Evolutionary conservation across 805 yeast species (phyloP).

Genomic region (Torulaspora maleeae): DNA sequence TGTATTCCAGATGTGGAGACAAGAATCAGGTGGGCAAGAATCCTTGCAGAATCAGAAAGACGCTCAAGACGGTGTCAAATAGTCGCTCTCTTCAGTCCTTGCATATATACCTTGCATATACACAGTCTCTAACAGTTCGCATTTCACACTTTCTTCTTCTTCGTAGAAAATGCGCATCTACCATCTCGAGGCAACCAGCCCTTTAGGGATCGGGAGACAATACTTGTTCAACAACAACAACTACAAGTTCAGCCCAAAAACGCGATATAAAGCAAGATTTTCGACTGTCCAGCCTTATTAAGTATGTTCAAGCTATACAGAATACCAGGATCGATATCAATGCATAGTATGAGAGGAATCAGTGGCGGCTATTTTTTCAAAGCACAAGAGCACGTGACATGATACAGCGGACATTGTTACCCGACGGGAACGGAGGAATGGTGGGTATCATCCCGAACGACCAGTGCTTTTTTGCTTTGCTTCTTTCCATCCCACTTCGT

Average conservation of each 20-base stretch:
- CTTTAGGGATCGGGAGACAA: not conserved
- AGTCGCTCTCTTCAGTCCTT: not conserved
- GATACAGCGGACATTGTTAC: not conserved
- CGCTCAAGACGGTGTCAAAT: not conserved
- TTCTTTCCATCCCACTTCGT: too few species aligned
- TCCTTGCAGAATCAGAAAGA: not conserved
- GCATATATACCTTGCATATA: not conserved
- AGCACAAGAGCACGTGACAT: not conserved
- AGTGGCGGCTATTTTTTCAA: not conserved
- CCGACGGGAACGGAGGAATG: not conserved
- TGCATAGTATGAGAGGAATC: not conserved
- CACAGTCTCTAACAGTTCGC: too few species aligned
- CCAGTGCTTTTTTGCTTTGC: too few species aligned
- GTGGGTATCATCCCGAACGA: not conserved
- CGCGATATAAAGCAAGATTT: not conserved
- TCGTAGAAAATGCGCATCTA: too few species aligned
- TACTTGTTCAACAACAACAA: not conserved
- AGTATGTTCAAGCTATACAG: not conserved
- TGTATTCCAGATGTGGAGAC: slow-evolving; percentile 10
- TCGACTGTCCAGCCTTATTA: not conserved
- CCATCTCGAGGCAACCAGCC: too few species aligned
- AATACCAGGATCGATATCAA: not conserved
- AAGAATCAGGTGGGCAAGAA: slow-evolving; percentile 2
- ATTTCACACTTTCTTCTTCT: too few species aligned
- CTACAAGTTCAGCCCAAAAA: not conserved